Conservation (phyloP, 768 basidiomycete genomes). For the Boletus fagicola region DNA sequence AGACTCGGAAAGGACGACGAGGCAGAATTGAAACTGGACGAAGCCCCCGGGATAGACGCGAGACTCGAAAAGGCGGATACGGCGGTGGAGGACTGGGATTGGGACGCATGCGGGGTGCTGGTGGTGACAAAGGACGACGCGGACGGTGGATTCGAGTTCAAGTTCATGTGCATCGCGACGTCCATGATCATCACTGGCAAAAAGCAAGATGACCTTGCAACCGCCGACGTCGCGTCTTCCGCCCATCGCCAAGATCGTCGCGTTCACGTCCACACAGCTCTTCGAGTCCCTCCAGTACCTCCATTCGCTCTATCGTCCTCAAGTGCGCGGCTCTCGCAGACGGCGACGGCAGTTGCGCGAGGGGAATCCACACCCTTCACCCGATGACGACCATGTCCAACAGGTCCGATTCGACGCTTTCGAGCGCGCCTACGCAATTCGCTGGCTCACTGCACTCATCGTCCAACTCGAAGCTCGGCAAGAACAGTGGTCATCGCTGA, state of each 20-base stretch:
- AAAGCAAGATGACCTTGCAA: neutral
- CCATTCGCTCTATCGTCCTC: constrained; percentile 55
- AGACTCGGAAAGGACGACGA: constrained; percentile 18
- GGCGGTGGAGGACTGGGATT: constrained; percentile 18
- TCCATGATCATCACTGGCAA: constrained; percentile 11
- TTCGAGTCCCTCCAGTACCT: constrained; percentile 49
- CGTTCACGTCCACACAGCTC: constrained; percentile 38
- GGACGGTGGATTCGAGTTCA: constrained; percentile 13
- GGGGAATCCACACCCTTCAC: neutral
- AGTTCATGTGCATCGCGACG: neutral
- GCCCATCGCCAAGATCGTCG: constrained; percentile 44
- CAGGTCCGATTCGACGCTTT: constrained; percentile 54
- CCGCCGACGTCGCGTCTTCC: constrained; percentile 58
- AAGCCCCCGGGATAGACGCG: constrained; percentile 3
- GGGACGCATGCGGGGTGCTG: constrained; percentile 9
- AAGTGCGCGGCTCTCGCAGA: constrained; percentile 57
- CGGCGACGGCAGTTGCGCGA: constrained; percentile 13
- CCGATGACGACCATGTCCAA: constrained; percentile 19
- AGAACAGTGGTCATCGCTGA: neutral
- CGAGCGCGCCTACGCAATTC: constrained; percentile 66
- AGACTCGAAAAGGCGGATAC: constrained; percentile 19
- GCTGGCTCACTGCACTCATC: constrained; percentile 73
- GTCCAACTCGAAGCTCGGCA: constrained; percentile 31
- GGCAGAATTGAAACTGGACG: constrained; percentile 7
- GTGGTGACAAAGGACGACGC: constrained; percentile 2